A percentile compares a stretch with the other conserved stretches of the same genome.
Evolutionary conservation across 768 basidiomycete genomes (phyloP).

Genomic region (Cyclocybe cylindracea): DNA sequence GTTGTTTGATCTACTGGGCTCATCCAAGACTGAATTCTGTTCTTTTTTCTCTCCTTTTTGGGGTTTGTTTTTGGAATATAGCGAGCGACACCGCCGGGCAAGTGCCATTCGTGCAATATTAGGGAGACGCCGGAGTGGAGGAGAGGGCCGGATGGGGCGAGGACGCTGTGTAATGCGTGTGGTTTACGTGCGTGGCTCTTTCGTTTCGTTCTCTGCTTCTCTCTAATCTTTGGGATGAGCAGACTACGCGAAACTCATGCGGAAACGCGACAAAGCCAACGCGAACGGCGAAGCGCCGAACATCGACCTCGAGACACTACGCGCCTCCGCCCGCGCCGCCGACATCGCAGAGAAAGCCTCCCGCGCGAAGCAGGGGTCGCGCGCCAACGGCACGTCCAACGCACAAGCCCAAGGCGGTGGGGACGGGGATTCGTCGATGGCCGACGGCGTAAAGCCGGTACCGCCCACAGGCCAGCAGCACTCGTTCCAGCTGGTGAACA

Average conservation of each 20-base stretch:
- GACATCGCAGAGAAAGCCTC: slow-evolving; percentile 41
- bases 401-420: too few species aligned
- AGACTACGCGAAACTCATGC: slow-evolving; percentile 86
- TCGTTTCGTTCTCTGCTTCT: slow-evolving; percentile 2
- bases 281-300: slow-evolving; percentile 55
- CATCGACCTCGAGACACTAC: slow-evolving; percentile 77
- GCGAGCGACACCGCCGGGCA: slow-evolving; percentile 85
- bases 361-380: slow-evolving; percentile 24
- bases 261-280: slow-evolving; percentile 70
- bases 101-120: slow-evolving; percentile 87
- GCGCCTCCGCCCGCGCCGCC: slow-evolving; percentile 68
- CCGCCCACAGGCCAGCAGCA: slow-evolving; percentile 36
- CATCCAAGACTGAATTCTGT: too few species aligned
- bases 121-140: slow-evolving; percentile 90
- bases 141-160: slow-evolving; percentile 80
- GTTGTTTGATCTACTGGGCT: too few species aligned
- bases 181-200: slow-evolving; percentile 66
- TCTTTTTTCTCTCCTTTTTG: slow-evolving; percentile 6
- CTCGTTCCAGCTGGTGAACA: slow-evolving; percentile 56
- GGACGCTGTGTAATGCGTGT: slow-evolving; percentile 85
- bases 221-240: slow-evolving; percentile 1
- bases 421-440: slow-evolving; percentile 31
- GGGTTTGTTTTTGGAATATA: slow-evolving; percentile 25
- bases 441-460: slow-evolving; percentile 21
- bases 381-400: slow-evolving; percentile 22